A percentile compares a stretch with the other conserved stretches of the same genome.
These are phyloP conservation scores for Lachancea mirantina DNA, from an alignment of 805 yeast species.

Conservation along the genomic window DNA sequence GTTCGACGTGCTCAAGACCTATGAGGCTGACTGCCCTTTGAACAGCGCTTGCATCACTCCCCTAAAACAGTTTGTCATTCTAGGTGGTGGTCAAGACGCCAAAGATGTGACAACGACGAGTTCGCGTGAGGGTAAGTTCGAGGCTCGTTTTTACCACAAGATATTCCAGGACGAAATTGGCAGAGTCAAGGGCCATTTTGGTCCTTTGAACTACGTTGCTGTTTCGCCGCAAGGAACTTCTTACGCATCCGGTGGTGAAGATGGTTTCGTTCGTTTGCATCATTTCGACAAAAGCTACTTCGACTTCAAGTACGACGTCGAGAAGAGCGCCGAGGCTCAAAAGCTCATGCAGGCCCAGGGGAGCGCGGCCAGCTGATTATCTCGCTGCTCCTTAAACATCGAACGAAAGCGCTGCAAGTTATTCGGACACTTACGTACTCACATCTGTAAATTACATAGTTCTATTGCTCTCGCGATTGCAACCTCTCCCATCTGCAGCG, in stretches of 20 bases:
- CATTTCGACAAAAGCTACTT: conserved; percentile 87
- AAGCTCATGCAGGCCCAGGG: conserved; percentile 25
- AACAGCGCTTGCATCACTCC: conserved; percentile 95
- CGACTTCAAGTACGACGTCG: conserved; percentile 90
- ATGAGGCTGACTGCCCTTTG: conserved; percentile 84
- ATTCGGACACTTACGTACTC: too few species aligned
- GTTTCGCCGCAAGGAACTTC: conserved; percentile 91
- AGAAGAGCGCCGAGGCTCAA: conserved; percentile 59
- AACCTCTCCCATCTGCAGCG: too few species aligned
- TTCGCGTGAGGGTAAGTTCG: conserved; percentile 89
- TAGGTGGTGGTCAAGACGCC: conserved; percentile 99
- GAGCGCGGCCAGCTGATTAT: conserved; percentile 6
- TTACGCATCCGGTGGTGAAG: conserved; percentile 97
- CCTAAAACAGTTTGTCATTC: conserved; percentile 78
- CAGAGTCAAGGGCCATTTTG: conserved; percentile 96
- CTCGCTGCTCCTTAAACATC: too few species aligned
- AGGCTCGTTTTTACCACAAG: conserved; percentile 93
- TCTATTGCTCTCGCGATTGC: too few species aligned
- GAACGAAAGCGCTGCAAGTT: too few species aligned
- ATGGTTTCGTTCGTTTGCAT: conserved; percentile 93
- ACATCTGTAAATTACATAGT: too few species aligned
- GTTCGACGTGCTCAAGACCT: conserved; percentile 64
- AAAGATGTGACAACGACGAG: conserved; percentile 97
- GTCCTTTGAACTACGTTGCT: conserved; percentile 92
- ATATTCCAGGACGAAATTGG: conserved; percentile 94